Evolutionary conservation across 2,329 filamentous ascomycete species (phyloP), one percentile per base, ranked within the genome.

Genomic region (Pseudogymnoascus sp.): DNA sequence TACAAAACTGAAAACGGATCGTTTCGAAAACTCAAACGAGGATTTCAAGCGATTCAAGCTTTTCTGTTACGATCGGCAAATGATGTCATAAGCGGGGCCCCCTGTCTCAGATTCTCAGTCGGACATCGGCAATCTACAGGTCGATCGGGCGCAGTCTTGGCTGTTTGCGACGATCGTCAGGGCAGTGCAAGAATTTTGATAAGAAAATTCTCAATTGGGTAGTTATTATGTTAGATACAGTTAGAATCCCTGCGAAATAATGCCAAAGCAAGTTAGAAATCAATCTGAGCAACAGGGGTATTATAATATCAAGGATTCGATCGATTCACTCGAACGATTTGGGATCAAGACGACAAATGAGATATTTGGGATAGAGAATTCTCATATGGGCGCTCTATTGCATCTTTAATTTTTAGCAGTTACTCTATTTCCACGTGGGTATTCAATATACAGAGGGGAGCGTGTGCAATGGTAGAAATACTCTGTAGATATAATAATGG

Each of bases 41-140:
- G 50, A 12, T 12, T 56, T 33, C 50, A 56, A n/a, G 4, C n/a
- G 28, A 56, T 56, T 56, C 50, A 33, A 56, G 50, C 50, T 56
- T 56, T 56, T 19, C 50, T 33, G 50, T 56, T 33, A 7, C 16
- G 50, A 56, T 33, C 50, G 16, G 5, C 8, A 56, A 33, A 56
- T 56, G 50, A 56, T 56, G 50, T 56, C 50, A 56, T 56, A 3
- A 6, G 28, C 7, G 16, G n/a, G 26, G 28, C 2, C 10, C 28
- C 50, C 16, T 56, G 50, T 56, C 50, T 56, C 50, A 56, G 50
- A 33, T 56, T 56, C 24, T 53, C 24, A 28, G 46, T 19, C 46
- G 46, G 50, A 33, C 22, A 22, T 56, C 50, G 28, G 50, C n/a
- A 56, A 56, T 56, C 28, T 6, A 19, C 11, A 33, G 8, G 50